Evolutionary conservation across 331 rosid species (phyloP).

Genomic region (Saraca asoca): DNA sequence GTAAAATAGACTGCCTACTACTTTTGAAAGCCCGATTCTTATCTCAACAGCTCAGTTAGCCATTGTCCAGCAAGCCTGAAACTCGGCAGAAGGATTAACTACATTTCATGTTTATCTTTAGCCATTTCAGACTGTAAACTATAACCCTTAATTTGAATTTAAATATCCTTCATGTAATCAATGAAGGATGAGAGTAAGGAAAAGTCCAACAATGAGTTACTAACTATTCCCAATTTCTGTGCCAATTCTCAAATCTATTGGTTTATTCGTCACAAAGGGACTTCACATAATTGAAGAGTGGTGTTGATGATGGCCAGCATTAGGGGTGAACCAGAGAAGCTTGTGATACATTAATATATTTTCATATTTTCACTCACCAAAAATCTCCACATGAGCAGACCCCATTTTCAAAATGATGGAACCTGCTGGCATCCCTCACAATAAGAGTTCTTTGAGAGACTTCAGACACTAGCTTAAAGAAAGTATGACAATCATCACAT

Average conservation of each 20-base stretch:
- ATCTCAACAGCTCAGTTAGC: background rate
- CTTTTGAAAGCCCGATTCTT: background rate
- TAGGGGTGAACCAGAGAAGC: conserved; percentile 17
- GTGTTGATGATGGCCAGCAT: background rate
- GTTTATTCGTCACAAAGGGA: background rate
- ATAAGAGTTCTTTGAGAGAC: conserved; percentile 51
- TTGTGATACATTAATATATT: background rate
- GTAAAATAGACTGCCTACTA: background rate
- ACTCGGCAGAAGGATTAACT: background rate
- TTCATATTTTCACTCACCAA: conserved; percentile 49
- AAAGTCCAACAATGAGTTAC: background rate
- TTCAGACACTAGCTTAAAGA: conserved; percentile 66
- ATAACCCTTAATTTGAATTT: background rate
- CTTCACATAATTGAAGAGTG: background rate
- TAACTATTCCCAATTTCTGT: background rate
- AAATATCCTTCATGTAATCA: background rate
- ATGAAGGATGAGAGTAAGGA: background rate
- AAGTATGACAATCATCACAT: conserved; percentile 75
- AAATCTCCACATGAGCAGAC: conserved; percentile 79
- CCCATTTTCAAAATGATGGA: conserved; percentile 72
- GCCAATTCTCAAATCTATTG: background rate
- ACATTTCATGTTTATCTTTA: conserved; percentile 8
- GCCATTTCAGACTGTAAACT: background rate
- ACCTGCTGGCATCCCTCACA: conserved; percentile 80
- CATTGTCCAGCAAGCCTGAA: background rate